Conservation (phyloP, 163 green algal genomes). For the Chloromonas sp. region DNA sequence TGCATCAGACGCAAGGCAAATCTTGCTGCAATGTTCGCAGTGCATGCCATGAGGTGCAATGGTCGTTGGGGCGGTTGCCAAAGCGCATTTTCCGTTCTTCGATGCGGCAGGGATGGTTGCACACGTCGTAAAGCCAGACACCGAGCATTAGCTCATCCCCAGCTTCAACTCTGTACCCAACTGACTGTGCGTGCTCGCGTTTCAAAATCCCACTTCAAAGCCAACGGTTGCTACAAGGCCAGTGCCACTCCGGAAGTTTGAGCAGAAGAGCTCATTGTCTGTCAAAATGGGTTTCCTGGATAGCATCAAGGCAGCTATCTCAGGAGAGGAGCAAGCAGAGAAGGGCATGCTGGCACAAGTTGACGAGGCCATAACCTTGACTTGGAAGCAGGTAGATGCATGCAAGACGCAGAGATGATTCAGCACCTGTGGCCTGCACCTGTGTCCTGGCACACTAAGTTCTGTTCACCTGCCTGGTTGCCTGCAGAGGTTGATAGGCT, state of each 20-base stretch:
- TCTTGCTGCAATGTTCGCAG: too few species aligned
- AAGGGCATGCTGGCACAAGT: constrained; percentile 1
- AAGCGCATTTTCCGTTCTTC: too few species aligned
- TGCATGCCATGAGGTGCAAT: too few species aligned
- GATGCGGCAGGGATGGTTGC: not conserved
- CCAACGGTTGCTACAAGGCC: not conserved
- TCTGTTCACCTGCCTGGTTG: not conserved
- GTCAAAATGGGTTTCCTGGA: not conserved
- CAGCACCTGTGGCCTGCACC: not conserved
- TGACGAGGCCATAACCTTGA: constrained; percentile 3
- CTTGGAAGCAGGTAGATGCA: constrained; percentile 5
- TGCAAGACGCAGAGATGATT: not conserved
- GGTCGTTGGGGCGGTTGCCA: too few species aligned
- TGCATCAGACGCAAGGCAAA: too few species aligned
- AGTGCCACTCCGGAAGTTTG: not conserved
- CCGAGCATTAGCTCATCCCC: not conserved
- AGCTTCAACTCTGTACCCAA: not conserved
- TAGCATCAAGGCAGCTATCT: not conserved
- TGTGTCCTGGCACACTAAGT: not conserved
- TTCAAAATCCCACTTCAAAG: not conserved
- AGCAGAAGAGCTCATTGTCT: not conserved
- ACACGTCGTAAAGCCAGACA: not conserved
- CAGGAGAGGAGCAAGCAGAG: not conserved
- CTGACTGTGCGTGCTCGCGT: not conserved
- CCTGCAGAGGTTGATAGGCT: constrained; percentile 3